Evolutionary conservation across 129 eudicot genomes (phyloP), one percentile per base, ranked within the genome.

Genomic region (Deinandra increscens): DNA sequence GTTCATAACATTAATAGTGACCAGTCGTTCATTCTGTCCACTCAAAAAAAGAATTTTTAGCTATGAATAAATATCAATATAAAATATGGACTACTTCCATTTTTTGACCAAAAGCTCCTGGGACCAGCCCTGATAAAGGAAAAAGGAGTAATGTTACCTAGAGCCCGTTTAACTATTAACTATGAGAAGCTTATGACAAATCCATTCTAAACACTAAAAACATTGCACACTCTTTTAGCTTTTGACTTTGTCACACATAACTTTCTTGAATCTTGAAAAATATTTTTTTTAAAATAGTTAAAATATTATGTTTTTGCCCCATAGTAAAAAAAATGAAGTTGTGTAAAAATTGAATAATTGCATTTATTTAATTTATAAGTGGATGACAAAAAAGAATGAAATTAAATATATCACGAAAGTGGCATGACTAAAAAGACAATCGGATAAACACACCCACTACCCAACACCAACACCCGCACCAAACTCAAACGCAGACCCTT

Each of bases 341-440:
- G n/a, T n/a, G n/a, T n/a, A n/a, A n/a, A n/a, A n/a, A n/a, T n/a
- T 37, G 31, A 65, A 23, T 45, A 26, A 66, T 14, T n/a, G 18
- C 64, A 58, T 58, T 29, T n/a, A n/a, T n/a, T 29, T 58, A 58
- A 26, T 61, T 4, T 41, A 20, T 9, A 69, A 18, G 10, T 56
- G 31, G 53, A 45, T 36, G 5, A 46, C 1, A 60, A 26, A 44
- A 0, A 74, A 12, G 73, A 41, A n/a, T n/a, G n/a, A n/a, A n/a
- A 68, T 66, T 71, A 66, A 50, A 17, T 7, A 60, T 42, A 62
- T 73, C 79, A 78, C 82, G 45, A 53, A 78, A 73, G 77, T 43
- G 78, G 69, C 83, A 79, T 66, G 79, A 79, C 69, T 66, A 66
- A 79, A 72, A 69, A 70, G 73, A 78, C 78, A 77, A 38, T 53